Conservation (phyloP, 768 basidiomycete genomes). For the Boletus rubroflammeus region DNA sequence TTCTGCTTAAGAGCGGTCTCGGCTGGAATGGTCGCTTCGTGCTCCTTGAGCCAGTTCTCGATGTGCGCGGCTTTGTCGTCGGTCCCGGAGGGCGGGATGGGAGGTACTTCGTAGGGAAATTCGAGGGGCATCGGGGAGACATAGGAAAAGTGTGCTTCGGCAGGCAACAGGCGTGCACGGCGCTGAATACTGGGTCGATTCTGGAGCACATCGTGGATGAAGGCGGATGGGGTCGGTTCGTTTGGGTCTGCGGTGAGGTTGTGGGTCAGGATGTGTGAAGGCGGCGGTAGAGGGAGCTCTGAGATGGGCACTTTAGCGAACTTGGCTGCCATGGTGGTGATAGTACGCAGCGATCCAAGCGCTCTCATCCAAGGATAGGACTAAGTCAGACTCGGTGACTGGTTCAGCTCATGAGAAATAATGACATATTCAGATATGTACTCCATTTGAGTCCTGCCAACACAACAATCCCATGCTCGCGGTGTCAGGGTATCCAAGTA, state of each 20-base stretch:
- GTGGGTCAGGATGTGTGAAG: slow-evolving; percentile 38
- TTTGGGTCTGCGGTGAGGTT: slow-evolving; percentile 59
- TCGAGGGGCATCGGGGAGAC: slow-evolving; percentile 77
- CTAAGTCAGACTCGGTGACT: not conserved
- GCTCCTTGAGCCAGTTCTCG: slow-evolving; percentile 70
- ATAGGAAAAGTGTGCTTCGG: slow-evolving; percentile 69
- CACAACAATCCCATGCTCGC: not conserved
- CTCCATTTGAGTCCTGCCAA: too few relatives aligned
- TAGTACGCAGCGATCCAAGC: slow-evolving; percentile 3
- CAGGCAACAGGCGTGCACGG: slow-evolving; percentile 57
- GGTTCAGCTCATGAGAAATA: not conserved
- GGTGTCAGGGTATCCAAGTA: not conserved
- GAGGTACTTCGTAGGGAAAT: slow-evolving; percentile 78
- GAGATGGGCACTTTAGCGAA: slow-evolving; percentile 37
- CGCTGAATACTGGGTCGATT: slow-evolving; percentile 63
- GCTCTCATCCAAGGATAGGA: slow-evolving; percentile 17
- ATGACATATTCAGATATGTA: not conserved
- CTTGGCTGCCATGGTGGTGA: slow-evolving; percentile 19
- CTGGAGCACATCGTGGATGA: slow-evolving; percentile 47
- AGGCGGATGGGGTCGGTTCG: slow-evolving; percentile 49
- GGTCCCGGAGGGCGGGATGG: slow-evolving; percentile 42
- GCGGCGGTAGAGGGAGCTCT: slow-evolving; percentile 44
- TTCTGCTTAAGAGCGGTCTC: not conserved
- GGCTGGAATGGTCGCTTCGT: slow-evolving; percentile 51
- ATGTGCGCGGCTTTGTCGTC: slow-evolving; percentile 61